Evolutionary conservation across 148 eudicot species (phyloP).

Genomic region (Nyssa sinensis): DNA sequence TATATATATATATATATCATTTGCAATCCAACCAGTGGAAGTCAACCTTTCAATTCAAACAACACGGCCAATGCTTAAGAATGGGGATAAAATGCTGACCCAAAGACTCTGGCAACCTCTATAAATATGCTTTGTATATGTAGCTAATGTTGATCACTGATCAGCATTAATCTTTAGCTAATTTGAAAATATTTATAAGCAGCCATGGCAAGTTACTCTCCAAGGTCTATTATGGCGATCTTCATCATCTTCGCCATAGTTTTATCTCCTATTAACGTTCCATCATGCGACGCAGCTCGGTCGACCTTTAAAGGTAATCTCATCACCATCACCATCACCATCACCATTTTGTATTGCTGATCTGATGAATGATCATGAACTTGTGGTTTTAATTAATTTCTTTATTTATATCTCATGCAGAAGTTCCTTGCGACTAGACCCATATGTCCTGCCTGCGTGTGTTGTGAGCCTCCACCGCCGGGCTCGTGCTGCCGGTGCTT

Average conservation of each 20-base stretch:
- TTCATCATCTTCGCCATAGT: slow-evolving; percentile 3
- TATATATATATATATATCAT: no score
- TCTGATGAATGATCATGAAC: no score
- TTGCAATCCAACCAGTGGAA: not conserved
- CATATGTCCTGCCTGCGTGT: slow-evolving; percentile 35
- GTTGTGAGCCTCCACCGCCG: slow-evolving; percentile 23
- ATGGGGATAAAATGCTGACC: not conserved
- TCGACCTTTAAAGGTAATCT: not conserved
- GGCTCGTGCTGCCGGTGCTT: slow-evolving; percentile 19
- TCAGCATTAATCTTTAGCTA: no score
- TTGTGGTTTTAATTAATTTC: no score
- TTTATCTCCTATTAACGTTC: not conserved
- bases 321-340: no score
- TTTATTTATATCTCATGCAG: not conserved
- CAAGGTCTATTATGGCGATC: not conserved
- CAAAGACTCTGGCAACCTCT: not conserved
- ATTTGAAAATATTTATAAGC: no score
- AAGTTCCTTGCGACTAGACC: not conserved
- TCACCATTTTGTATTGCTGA: no score
- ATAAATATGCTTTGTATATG: not conserved
- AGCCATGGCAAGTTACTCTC: no score
- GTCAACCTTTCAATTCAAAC: not conserved
- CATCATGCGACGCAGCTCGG: slow-evolving; percentile 4
- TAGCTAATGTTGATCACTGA: no score
- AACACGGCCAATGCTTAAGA: not conserved